These are phyloP conservation scores for Solanum ossicruentum DNA, from an alignment of 257 asterid species.

Conservation along the genomic window DNA sequence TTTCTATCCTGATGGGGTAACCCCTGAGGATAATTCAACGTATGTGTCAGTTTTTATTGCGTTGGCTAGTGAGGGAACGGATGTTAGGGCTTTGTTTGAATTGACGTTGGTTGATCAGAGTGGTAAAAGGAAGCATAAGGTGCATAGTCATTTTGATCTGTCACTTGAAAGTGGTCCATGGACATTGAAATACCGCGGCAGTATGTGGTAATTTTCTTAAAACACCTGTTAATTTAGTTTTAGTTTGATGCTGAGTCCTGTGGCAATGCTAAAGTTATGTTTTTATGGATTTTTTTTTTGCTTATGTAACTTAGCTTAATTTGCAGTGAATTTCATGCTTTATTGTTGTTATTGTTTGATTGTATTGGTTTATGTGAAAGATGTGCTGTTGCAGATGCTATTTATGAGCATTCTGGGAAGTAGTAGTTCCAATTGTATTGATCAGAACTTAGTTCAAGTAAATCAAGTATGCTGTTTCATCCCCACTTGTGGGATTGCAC, in stretches of 20 bases:
- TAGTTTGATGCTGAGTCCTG: background rate
- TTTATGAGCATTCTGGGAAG: background rate
- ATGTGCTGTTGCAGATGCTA: background rate
- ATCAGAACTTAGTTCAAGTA: background rate
- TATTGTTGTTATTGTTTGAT: background rate
- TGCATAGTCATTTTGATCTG: conserved; percentile 89
- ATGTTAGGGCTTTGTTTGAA: conserved; percentile 83
- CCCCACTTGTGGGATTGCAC: background rate
- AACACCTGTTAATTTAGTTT: background rate
- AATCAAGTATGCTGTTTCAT: background rate
- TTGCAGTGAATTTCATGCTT: background rate
- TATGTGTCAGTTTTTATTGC: conserved; percentile 81
- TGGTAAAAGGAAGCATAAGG: conserved; percentile 81
- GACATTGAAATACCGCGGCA: conserved; percentile 72
- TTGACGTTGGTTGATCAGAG: conserved; percentile 77
- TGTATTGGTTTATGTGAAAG: background rate
- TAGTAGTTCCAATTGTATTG: background rate
- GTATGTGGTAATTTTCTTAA: conserved; percentile 54
- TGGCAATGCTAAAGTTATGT: background rate
- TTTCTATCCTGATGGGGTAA: conserved; percentile 74
- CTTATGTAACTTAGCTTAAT: background rate
- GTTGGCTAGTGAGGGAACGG: conserved; percentile 75
- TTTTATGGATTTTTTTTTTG: background rate
- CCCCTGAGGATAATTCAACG: conserved; percentile 64
- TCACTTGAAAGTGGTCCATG: conserved; percentile 83